A percentile compares a stretch with the other conserved stretches of the same genome.
phyloP scores from a whole-genome alignment of 495 filamentous ascomycete genomes.

The Aspergillus steynii region DNA sequence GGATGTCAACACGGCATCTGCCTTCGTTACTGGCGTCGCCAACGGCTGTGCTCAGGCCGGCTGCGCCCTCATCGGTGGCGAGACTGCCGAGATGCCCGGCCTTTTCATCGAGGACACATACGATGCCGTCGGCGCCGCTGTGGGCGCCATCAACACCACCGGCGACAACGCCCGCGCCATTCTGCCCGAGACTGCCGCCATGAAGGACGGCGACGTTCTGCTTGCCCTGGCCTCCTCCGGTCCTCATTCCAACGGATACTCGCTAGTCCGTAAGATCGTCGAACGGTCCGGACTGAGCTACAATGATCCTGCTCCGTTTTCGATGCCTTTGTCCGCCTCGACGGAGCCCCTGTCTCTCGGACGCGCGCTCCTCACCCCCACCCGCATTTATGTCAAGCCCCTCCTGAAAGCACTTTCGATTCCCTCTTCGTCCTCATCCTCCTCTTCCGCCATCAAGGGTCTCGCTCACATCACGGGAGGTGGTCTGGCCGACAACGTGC shows the following conservation, averaged over 20 bases:
- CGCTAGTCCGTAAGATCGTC: slow-evolving; percentile 85
- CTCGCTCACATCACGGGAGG: slow-evolving; percentile 97
- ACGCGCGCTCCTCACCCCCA: slow-evolving; percentile 73
- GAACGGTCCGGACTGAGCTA: slow-evolving; percentile 68
- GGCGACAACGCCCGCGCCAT: slow-evolving; percentile 55
- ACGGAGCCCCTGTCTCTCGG: slow-evolving; percentile 55
- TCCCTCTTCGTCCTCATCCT: slow-evolving; percentile 42
- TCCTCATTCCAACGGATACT: slow-evolving; percentile 94
- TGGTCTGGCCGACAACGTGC: slow-evolving; percentile 88
- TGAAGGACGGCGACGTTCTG: slow-evolving; percentile 79
- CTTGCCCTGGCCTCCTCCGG: slow-evolving; percentile 82
- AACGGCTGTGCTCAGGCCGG: slow-evolving; percentile 77
- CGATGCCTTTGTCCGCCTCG: slow-evolving; percentile 45
- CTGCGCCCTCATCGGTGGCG: slow-evolving; percentile 90
- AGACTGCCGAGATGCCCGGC: slow-evolving; percentile 97
- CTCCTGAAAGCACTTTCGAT: slow-evolving; percentile 59
- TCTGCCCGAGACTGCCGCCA: slow-evolving; percentile 72
- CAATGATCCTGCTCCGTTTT: slow-evolving; percentile 71
- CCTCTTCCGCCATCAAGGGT: slow-evolving; percentile 82
- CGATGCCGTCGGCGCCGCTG: slow-evolving; percentile 84
- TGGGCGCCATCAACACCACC: slow-evolving; percentile 70
- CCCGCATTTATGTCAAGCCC: slow-evolving; percentile 76
- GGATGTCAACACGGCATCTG: slow-evolving; percentile 69
- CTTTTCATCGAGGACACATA: slow-evolving; percentile 83
- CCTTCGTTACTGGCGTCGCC: slow-evolving; percentile 85